Base-by-base conservation (phyloP, 805 yeast species). In the Candida ulmi region DNA sequence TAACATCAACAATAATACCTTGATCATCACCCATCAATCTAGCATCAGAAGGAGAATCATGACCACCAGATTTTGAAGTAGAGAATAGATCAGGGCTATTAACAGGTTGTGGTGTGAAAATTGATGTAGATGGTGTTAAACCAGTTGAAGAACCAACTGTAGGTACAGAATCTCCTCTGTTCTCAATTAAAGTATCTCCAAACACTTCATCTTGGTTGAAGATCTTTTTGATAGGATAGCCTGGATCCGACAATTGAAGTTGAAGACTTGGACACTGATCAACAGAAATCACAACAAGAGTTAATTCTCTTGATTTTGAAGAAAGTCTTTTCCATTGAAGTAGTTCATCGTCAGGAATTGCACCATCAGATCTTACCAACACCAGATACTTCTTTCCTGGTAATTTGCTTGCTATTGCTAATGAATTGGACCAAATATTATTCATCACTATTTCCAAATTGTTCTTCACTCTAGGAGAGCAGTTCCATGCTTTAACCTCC, bases 341-440 rank as follows among this genome's bases (percentile, higher is more conserved):
- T 36, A 85, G 62, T 54, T 85, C 95, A 57, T 85, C 93, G 58
- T 85, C 95, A 0, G 90, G 88, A 30, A 85, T 74, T 39, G 83
- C 75, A 44, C 85, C 83, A 50, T 80, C 80, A 37, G 83, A 58
- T 47, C 95, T 68, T 0, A 93, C 81, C 35, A 85, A 61, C 2
- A 84, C 79, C 47, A 84, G 65, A 48, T 77, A 82, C 28, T 73
- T 71, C 57, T 77, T 78, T 1, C 72, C 58, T 18, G 42, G 24
- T 17, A 50, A 9, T 11, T 41, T 42, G 8, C 56, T 43, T 0
- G 71, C 63, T 19, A 81, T 60, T 1, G 63, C 63, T 36, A 68
- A 50, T 0, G 88, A 81, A 11, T 71, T 70, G 4, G 66, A 64
- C 83, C 90, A 80, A 15, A 85, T 76, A 40, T 81, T 83, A 48